Percentiles rank a stretch among this genome's conserved stretches.
phyloP scores from a whole-genome alignment of 805 yeast species.

The Candida hispaniensis region DNA sequence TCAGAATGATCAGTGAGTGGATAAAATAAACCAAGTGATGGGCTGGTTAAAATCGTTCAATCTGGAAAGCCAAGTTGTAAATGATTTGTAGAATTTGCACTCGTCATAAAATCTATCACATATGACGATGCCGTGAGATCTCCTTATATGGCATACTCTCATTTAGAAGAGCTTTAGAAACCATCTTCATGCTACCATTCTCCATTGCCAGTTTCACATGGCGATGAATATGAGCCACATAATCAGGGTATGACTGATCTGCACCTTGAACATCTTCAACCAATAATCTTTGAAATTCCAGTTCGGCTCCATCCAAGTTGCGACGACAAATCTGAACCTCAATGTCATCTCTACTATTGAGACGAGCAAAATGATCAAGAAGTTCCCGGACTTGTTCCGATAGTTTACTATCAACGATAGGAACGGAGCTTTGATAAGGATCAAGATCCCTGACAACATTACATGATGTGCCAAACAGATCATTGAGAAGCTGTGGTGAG shows the following conservation, averaged over 20 bases:
- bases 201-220: conserved; percentile 27
- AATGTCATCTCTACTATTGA: conserved; percentile 32
- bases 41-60: no score
- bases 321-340: conserved; percentile 54
- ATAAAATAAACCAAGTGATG: no score
- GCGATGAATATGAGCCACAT: conserved; percentile 56
- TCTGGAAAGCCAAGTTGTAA: no score
- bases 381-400: conserved; percentile 58
- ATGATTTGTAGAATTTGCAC: no score
- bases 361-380: conserved; percentile 42
- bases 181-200: conserved; percentile 16
- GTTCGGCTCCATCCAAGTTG: conserved; percentile 50
- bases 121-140: not conserved
- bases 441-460: conserved; percentile 35
- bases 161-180: conserved; percentile 5
- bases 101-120: no score
- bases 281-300: conserved; percentile 46
- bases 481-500: conserved; percentile 54
- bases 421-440: conserved; percentile 48
- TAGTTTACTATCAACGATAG: conserved; percentile 57
- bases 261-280: conserved; percentile 62
- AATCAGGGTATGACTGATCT: conserved; percentile 53
- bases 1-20: no score
- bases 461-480: conserved; percentile 56
- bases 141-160: conserved; percentile 11